Conservation (phyloP, 78 protist species). For the Guillardia theta region DNA sequence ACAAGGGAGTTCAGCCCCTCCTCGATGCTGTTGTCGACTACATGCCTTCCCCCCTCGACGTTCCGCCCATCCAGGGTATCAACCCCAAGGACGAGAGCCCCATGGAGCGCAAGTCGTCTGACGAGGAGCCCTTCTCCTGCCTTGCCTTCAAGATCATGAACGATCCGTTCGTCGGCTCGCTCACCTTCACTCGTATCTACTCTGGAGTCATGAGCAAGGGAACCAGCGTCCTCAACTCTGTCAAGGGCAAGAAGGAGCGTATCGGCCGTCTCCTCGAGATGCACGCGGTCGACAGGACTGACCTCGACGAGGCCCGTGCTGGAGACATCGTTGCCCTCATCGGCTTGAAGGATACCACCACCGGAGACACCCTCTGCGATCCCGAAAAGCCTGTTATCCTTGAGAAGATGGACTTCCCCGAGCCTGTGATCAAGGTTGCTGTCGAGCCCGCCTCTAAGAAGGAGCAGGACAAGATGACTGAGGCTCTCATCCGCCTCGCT, state of each 20-base stretch:
- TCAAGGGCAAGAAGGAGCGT: conserved; percentile 57
- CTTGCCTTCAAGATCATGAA: conserved; percentile 16
- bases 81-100: background rate
- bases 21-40: conserved; percentile 80
- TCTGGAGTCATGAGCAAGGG: conserved; percentile 66
- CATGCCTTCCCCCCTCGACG: conserved; percentile 20
- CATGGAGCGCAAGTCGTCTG: conserved; percentile 6
- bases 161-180: conserved; percentile 75
- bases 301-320: conserved; percentile 58
- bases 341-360: conserved; percentile 87
- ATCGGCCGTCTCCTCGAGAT: conserved; percentile 87
- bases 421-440: conserved; percentile 56
- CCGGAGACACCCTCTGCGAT: conserved; percentile 59
- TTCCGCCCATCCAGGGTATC: background rate
- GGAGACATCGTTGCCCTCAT: conserved; percentile 96
- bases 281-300: conserved; percentile 80
- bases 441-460: conserved; percentile 57
- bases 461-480: conserved; percentile 58
- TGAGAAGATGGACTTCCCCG: conserved; percentile 65
- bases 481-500: conserved; percentile 49
- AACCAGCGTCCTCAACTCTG: background rate
- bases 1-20: conserved; percentile 91
- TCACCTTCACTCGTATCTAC: conserved; percentile 93
- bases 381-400: conserved; percentile 47
- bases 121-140: conserved; percentile 44